Conservation (phyloP, 768 basidiomycete genomes). For the Leucocoprinus birnbaumii region DNA sequence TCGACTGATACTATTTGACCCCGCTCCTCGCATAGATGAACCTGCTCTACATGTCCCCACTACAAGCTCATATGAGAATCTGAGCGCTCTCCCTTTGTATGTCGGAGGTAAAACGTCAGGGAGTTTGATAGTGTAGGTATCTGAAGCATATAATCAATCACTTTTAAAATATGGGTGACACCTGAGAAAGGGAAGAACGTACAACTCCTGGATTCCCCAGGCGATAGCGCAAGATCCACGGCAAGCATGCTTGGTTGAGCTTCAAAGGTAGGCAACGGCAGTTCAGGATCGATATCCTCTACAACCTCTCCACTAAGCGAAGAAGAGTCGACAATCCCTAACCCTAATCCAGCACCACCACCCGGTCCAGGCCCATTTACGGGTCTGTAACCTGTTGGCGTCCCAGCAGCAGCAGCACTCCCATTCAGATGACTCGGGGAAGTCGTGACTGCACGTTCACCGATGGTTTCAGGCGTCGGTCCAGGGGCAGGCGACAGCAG, state of each 20-base stretch:
- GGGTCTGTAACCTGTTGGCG: neutral
- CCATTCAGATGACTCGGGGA: neutral
- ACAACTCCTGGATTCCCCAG: slow-evolving; percentile 89
- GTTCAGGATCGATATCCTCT: slow-evolving; percentile 47
- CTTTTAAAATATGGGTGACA: neutral
- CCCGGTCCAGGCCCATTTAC: neutral
- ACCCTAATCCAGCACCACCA: slow-evolving; percentile 20
- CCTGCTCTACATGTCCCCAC: slow-evolving; percentile 80
- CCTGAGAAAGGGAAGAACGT: slow-evolving; percentile 27
- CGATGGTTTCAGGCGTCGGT: neutral
- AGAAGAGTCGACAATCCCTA: slow-evolving; percentile 12
- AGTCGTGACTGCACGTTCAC: slow-evolving; percentile 1
- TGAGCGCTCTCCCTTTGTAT: slow-evolving; percentile 78
- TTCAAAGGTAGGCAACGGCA: slow-evolving; percentile 80
- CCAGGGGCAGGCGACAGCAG: slow-evolving; percentile 8
- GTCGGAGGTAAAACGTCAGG: slow-evolving; percentile 88
- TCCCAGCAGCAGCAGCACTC: neutral
- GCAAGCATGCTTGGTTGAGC: slow-evolving; percentile 85
- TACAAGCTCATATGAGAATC: slow-evolving; percentile 88
- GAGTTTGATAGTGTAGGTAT: slow-evolving; percentile 73
- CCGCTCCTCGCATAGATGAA: slow-evolving; percentile 22
- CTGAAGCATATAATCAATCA: slow-evolving; percentile 36
- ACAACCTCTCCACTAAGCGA: slow-evolving; percentile 5
- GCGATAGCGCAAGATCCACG: slow-evolving; percentile 76
- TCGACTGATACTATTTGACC: slow-evolving; percentile 55